Evolutionary conservation across 106 monocot genomes (phyloP).

Genomic region (Dioscorea dumetorum): DNA sequence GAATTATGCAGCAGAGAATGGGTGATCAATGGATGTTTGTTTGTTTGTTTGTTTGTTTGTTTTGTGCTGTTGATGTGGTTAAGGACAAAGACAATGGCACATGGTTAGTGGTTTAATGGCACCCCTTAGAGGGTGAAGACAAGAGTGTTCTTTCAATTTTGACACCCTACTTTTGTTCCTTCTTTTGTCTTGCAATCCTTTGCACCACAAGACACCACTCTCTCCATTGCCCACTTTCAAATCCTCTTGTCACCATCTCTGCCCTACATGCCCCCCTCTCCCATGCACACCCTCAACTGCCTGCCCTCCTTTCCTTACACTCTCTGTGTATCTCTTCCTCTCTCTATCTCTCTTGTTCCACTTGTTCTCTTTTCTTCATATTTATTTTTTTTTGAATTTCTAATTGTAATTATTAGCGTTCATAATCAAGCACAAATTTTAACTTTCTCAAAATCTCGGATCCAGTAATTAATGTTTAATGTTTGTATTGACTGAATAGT

Average conservation of each 20-base stretch:
- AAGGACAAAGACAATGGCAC: conserved; percentile 17
- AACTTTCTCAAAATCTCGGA: background rate
- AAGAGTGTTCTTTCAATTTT: background rate
- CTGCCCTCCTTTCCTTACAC: too few relatives aligned
- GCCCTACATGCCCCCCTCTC: too few relatives aligned
- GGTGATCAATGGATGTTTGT: too few relatives aligned
- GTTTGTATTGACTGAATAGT: too few relatives aligned
- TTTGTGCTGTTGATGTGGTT: conserved; percentile 9
- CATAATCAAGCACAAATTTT: background rate
- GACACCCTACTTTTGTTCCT: background rate
- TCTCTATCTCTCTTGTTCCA: too few relatives aligned
- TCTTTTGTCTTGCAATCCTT: conserved; percentile 2
- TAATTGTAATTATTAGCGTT: too few relatives aligned
- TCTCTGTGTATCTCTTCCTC: too few relatives aligned
- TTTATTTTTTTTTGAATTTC: background rate
- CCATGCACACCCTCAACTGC: too few relatives aligned
- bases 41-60: conserved; percentile 10
- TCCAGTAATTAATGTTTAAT: background rate
- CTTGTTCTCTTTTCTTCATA: too few relatives aligned
- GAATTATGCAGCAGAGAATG: too few relatives aligned
- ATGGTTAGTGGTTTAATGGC: conserved; percentile 3
- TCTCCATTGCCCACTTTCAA: too few relatives aligned
- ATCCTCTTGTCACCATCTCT: too few relatives aligned
- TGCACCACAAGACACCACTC: conserved; percentile 3
- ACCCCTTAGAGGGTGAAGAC: background rate